Evolutionary conservation across 1,139 yeast genomes (phyloP).

Genomic region (Suhomyces chickasaworum): DNA sequence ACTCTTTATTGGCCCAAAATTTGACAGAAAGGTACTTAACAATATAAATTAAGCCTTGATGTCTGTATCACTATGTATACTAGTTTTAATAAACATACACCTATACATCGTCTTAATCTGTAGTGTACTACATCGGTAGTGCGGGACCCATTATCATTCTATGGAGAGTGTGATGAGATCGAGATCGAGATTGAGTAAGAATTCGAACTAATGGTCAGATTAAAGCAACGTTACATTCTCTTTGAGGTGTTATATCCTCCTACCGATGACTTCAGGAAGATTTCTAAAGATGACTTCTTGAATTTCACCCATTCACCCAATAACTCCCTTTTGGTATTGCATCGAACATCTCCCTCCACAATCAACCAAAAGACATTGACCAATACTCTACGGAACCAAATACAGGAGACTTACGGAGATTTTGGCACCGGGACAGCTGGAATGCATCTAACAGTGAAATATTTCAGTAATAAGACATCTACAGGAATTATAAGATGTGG

Average conservation of each 20-base stretch:
- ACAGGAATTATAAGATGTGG: slow-evolving; percentile 84
- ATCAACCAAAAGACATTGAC: slow-evolving; percentile 51
- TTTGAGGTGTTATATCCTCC: slow-evolving; percentile 79
- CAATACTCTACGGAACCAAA: slow-evolving; percentile 53
- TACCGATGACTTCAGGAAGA: slow-evolving; percentile 10
- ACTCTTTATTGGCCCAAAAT: slow-evolving; percentile 59
- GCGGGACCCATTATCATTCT: not conserved
- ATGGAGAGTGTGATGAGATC: not conserved
- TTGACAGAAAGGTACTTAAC: slow-evolving; percentile 65
- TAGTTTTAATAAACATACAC: not conserved
- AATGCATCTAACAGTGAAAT: slow-evolving; percentile 65
- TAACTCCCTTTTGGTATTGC: slow-evolving; percentile 47
- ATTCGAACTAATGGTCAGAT: slow-evolving; percentile 66
- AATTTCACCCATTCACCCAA: slow-evolving; percentile 31
- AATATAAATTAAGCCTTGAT: slow-evolving; percentile 19
- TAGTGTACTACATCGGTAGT: not conserved
- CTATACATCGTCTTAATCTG: not conserved
- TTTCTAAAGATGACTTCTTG: slow-evolving; percentile 21
- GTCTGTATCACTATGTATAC: slow-evolving; percentile 6
- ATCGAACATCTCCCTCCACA: slow-evolving; percentile 49
- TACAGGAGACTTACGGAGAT: slow-evolving; percentile 73
- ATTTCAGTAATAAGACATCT: slow-evolving; percentile 78
- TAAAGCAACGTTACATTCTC: slow-evolving; percentile 79
- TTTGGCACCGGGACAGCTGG: slow-evolving; percentile 71
- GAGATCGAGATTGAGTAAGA: not conserved